Evolutionary conservation across 1,139 yeast genomes (phyloP), one percentile per base, ranked within the genome.

Genomic region (Blastobotrys proliferans): DNA sequence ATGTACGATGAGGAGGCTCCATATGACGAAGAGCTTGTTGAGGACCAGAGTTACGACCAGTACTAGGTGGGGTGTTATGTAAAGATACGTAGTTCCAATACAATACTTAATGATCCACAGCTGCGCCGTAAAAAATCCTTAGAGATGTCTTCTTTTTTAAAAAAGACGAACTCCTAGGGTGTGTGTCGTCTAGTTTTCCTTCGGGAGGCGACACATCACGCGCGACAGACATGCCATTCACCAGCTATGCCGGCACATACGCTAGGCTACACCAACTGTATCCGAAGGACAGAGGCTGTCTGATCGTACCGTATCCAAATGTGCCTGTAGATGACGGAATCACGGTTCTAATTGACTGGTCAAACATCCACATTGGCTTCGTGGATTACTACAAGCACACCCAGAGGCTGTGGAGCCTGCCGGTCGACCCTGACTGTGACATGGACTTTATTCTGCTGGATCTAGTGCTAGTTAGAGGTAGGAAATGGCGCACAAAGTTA

Each of bases 291-390:
- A 43, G 51, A 20, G 38, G 43, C 13, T 49, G 56, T 4, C 43
- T 54, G 26, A 42, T 51, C 4, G 55, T 54, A 6, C 54, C 54
- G 3, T 45, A 42, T 26, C 41, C 45, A 1, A 27, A 37, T n/a
- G 16, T 8, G 21, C 21, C 24, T 14, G 2, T 20, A 9, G 26
- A n/a, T 1, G 19, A 29, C 17, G 49, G 48, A 17, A 38, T 52
- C 13, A 35, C 47, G 30, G 47, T 52, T 20, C 34, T 50, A 19
- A 25, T 55, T 1, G 58, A 55, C 39, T 45, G 54, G 50, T 54
- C 57, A 11, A 55, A 55, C 46, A 51, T 52, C n/a, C 46, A 43
- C 21, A 46, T 54, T 10, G 48, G 54, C 6, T 50, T 44, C 37
- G 20, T 26, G 3, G 22, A 44, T 14, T 17, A 33, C 13, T 2